phyloP scores from a whole-genome alignment of 202 grass and related monocot genomes.

The Setaria viridis region DNA sequence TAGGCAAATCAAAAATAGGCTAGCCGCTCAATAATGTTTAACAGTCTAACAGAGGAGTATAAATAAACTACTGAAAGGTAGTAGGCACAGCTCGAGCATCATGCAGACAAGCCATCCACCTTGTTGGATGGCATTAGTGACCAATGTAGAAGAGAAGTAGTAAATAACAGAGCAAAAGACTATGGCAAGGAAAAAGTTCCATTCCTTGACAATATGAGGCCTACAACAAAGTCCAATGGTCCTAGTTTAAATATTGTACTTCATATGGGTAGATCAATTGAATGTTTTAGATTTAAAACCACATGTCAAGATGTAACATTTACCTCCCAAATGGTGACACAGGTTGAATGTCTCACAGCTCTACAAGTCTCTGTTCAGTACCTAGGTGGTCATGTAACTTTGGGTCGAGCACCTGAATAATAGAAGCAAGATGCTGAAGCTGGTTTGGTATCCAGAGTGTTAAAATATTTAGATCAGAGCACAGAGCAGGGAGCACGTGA shows the following conservation, averaged over 20 bases:
- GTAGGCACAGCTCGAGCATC: too few relatives aligned
- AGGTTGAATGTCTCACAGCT: slow-evolving; percentile 5
- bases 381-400: slow-evolving; percentile 96
- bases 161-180: slow-evolving; percentile 31
- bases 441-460: too few relatives aligned
- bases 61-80: too few relatives aligned
- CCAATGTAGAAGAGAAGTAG: slow-evolving; percentile 16
- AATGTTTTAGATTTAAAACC: neutral
- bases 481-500: too few relatives aligned
- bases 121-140: neutral
- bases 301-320: slow-evolving; percentile 9
- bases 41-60: too few relatives aligned
- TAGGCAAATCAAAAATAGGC: too few relatives aligned
- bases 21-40: too few relatives aligned
- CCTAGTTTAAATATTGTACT: slow-evolving; percentile 8
- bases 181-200: neutral
- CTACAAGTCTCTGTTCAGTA: slow-evolving; percentile 37
- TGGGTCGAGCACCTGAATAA: slow-evolving; percentile 95
- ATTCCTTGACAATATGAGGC: slow-evolving; percentile 17
- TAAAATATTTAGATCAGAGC: too few relatives aligned
- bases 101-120: neutral
- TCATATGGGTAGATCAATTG: neutral
- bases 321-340: slow-evolving; percentile 72
- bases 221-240: neutral
- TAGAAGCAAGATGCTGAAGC: slow-evolving; percentile 90